Base-by-base conservation (phyloP, 139 green algal genomes). In the Pseudopediastrum boryanum region DNA sequence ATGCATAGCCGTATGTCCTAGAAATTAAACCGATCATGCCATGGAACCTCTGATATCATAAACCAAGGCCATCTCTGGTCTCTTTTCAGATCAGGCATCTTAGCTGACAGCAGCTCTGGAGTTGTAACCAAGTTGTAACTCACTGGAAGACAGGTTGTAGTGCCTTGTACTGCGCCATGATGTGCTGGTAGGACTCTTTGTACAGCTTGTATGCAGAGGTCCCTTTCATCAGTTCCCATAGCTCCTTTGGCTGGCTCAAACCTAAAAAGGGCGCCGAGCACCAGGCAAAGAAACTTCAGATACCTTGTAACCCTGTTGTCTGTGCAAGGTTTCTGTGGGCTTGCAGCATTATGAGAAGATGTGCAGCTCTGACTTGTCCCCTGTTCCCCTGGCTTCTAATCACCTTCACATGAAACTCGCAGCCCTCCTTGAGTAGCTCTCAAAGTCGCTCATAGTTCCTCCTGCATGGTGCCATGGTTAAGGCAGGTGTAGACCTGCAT, bases 161-260 rank as follows among this genome's bases (percentile, higher is more conserved):
- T 2, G 61, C 56, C 5, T 72, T 50, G 44, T 85, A 90, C 68
- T 87, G 71, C 63, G 75, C 62, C 16, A 62, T 46, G 27, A 94
- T 61, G 82, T 94, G 90, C 58, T 84, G 72, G 43, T 89, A 59
- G 13, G 89, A 89, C 7, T 35, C 2, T 21, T 23, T 7, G 8
- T 86, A 82, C 81, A 91, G 80, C 46, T 70, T 29, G 2, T 78
- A 33, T 8, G 81, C 73, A 2, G 79, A 78, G 0, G 85, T 83
- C 52, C 80, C 84, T 13, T 42, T 56, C 74, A 92, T 52, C 36
- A 84, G 56, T 6, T 41, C 65, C 2, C 84, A 10, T 44, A 90
- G 50, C 5, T 39, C 25, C 1, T 79, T 35, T 1, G 77, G 75
- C 35, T 83, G 88, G 64, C 77, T 85, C 25, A 92, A 75, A 10